These are phyloP conservation scores for Margaritispora aquatica DNA, from an alignment of 495 filamentous ascomycete species.

Conservation along the genomic window DNA sequence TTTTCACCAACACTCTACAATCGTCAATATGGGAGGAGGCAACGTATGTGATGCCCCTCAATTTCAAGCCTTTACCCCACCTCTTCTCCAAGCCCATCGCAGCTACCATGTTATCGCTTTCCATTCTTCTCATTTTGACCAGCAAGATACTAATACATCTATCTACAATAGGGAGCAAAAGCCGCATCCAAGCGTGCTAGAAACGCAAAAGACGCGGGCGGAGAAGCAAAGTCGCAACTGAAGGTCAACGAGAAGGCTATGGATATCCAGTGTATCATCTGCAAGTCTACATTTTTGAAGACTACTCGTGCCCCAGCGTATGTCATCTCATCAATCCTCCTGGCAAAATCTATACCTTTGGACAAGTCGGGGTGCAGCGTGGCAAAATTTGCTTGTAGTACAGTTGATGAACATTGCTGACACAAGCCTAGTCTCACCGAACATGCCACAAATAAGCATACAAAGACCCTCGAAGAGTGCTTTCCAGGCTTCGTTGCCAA, in stretches of 20 bases:
- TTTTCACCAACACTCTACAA: constrained; percentile 8
- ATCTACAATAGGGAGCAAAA: constrained; percentile 42
- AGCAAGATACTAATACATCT: neutral
- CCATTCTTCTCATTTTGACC: neutral
- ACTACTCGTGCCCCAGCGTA: constrained; percentile 49
- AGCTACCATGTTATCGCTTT: neutral
- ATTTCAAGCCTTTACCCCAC: neutral
- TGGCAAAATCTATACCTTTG: neutral
- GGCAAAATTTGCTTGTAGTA: constrained; percentile 15
- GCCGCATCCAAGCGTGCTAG: constrained; percentile 52
- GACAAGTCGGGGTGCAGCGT: neutral
- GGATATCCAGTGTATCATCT: constrained; percentile 49
- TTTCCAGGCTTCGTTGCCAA: constrained; percentile 38
- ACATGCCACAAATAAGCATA: constrained; percentile 51
- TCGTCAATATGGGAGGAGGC: constrained; percentile 35
- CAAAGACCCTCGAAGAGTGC: constrained; percentile 43
- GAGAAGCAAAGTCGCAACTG: constrained; percentile 45
- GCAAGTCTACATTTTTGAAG: constrained; percentile 51
- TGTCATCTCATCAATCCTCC: constrained; percentile 13
- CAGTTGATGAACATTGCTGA: neutral
- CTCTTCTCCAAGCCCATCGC: neutral
- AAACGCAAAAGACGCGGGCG: constrained; percentile 38
- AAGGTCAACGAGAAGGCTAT: constrained; percentile 47
- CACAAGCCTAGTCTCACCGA: constrained; percentile 33
- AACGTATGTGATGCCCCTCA: constrained; percentile 35